phyloP scores from a whole-genome alignment of 2,329 filamentous ascomycete species.

The Decorospora gaudefroyi region DNA sequence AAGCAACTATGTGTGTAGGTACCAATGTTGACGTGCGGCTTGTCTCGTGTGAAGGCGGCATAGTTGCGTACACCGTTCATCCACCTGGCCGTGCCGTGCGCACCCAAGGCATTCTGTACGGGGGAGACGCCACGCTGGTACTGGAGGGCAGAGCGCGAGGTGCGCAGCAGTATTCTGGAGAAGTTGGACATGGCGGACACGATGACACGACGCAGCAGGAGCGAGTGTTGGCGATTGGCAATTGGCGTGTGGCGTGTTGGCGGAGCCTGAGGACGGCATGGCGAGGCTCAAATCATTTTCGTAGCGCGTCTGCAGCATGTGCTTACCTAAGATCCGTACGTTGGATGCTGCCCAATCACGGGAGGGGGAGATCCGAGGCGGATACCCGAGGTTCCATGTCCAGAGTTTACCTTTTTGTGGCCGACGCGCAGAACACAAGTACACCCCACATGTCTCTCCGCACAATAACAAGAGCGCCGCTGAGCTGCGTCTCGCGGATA shows the following conservation, averaged over 20 bases:
- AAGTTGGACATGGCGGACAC: constrained; percentile 70
- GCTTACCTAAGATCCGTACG: no score
- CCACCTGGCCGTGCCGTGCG: constrained; percentile 65
- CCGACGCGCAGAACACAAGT: no score
- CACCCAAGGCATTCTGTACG: constrained; percentile 70
- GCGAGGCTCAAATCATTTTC: constrained; percentile 37
- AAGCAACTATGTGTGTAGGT: constrained; percentile 35
- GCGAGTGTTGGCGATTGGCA: constrained; percentile 32
- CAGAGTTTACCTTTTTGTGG: no score
- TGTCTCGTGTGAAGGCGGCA: constrained; percentile 79
- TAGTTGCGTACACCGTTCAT: constrained; percentile 67
- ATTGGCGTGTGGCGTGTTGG: no score
- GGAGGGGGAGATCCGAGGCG: constrained; percentile 32
- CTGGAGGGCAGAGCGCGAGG: constrained; percentile 74
- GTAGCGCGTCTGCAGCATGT: constrained; percentile 39
- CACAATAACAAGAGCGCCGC: constrained; percentile 47
- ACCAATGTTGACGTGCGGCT: constrained; percentile 99
- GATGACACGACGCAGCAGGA: constrained; percentile 8
- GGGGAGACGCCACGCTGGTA: constrained; percentile 71
- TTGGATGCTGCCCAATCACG: constrained; percentile 21
- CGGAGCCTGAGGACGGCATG: constrained; percentile 18
- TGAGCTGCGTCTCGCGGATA: constrained; percentile 46
- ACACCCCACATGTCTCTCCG: constrained; percentile 53
- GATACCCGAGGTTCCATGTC: constrained; percentile 48
- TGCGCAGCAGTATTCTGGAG: constrained; percentile 80